phyloP scores from a whole-genome alignment of 2,329 filamentous ascomycete species.

The Epichloe bromicola region DNA sequence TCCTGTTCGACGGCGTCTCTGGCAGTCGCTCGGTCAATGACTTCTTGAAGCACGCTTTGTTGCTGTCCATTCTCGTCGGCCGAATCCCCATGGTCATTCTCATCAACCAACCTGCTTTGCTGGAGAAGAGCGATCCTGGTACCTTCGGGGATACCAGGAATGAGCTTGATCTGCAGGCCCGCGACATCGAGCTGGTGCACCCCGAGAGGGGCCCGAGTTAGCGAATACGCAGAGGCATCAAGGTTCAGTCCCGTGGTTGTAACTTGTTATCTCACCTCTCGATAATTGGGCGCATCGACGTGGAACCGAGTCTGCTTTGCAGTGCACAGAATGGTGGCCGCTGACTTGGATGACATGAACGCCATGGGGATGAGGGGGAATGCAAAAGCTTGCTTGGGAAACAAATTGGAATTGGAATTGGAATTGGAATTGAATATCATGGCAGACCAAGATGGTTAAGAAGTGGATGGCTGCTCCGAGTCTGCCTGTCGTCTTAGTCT shows the following conservation, averaged over 20 bases:
- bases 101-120: constrained; percentile 38
- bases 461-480: too few species aligned
- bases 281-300: constrained; percentile 39
- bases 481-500: too few species aligned
- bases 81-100: constrained; percentile 16
- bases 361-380: constrained; percentile 23
- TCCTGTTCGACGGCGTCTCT: constrained; percentile 46
- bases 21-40: constrained; percentile 48
- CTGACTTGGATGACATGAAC: constrained; percentile 36
- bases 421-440: not conserved
- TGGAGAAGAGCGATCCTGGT: constrained; percentile 56
- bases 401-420: not conserved
- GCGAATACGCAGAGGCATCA: not conserved
- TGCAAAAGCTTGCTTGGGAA: not conserved
- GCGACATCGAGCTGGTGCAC: constrained; percentile 50
- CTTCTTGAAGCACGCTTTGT: constrained; percentile 48
- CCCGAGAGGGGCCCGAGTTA: not conserved
- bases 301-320: constrained; percentile 58
- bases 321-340: constrained; percentile 44
- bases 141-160: constrained; percentile 59
- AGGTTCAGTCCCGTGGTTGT: too few species aligned
- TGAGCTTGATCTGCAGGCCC: constrained; percentile 62
- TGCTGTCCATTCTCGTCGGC: constrained; percentile 1
- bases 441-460: too few species aligned
- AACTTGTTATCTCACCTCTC: constrained; percentile 37